Base-by-base conservation (phyloP, 805 yeast genomes). In the Starmera caribaea region DNA sequence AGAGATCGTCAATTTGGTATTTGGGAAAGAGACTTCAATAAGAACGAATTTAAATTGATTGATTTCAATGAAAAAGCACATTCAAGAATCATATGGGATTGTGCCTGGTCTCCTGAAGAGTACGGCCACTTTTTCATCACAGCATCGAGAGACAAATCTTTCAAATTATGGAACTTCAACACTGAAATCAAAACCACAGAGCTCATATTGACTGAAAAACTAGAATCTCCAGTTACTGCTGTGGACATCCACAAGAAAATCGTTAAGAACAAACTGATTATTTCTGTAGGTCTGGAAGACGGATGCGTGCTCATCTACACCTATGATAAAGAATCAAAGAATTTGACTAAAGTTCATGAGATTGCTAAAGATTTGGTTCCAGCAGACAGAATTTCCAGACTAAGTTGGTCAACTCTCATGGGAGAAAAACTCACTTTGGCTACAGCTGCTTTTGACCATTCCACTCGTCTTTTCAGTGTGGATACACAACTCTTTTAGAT, bases 11-110 rank as follows among this genome's bases (percentile, higher is more conserved):
- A 76, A 53, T 78, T 81, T 63, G 77, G 87, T 21, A 53, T 90
- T 28, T 90, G 96, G 90, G 63, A 65, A 46, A 62, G 74, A 42
- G 43, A 52, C 15, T 54, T 62, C 28, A 63, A 55, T 14, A 49
- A 51, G 12, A 63, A 68, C 34, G 57, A 58, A 16, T 71, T 73
- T 44, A 56, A 61, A 15, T 58, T 75, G 40, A 54, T 49, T 26
- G 43, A 42, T 35, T 48, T 61, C 15, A 69, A 73, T 40, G 74
- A 74, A 30, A 86, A 82, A 56, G 96, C 96, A 0, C 99, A 94
- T 55, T 60, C 81, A 2, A 76, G 97, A 59, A 90, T 92, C 50
- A 76, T 92, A 34, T 94, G 98, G 98, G 97, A 92, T 62, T 80
- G 90, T 55, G 74, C 83, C 31, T 92, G 97, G 96, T 65, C 79